These are phyloP conservation scores for Hanseniaspora uvarum DNA, from an alignment of 1,139 yeast genomes.

Conservation along the genomic window DNA sequence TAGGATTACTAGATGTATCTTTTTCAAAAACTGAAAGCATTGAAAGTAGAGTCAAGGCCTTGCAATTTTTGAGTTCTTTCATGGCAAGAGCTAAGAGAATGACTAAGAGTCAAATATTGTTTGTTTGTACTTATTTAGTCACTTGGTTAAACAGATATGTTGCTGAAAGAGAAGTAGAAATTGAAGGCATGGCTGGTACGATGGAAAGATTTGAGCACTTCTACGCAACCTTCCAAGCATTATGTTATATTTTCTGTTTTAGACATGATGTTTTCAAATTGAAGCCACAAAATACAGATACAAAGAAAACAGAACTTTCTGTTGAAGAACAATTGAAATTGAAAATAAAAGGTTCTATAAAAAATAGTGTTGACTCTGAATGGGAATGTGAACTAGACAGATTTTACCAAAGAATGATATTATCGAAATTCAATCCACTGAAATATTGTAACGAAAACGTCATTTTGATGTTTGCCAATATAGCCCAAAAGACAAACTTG, in stretches of 20 bases:
- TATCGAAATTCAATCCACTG: constrained; percentile 85
- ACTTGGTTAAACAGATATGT: constrained; percentile 79
- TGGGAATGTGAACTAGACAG: constrained; percentile 84
- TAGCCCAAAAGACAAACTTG: constrained; percentile 79
- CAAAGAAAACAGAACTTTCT: constrained; percentile 14
- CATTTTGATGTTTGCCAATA: constrained; percentile 83
- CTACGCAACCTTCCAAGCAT: constrained; percentile 87
- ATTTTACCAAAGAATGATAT: constrained; percentile 74
- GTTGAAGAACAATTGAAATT: constrained; percentile 5
- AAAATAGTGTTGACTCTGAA: constrained; percentile 28
- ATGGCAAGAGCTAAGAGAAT: constrained; percentile 77
- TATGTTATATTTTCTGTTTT: constrained; percentile 84
- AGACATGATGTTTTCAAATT: constrained; percentile 52
- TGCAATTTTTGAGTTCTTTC: constrained; percentile 86
- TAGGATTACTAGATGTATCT: constrained; percentile 71
- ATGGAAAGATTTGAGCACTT: constrained; percentile 77
- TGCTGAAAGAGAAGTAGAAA: constrained; percentile 72
- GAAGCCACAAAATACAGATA: constrained; percentile 24
- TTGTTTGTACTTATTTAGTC: constrained; percentile 66
- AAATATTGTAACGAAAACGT: constrained; percentile 91
- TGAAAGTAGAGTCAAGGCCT: constrained; percentile 72
- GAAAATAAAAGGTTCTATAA: constrained; percentile 1
- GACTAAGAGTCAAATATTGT: constrained; percentile 60
- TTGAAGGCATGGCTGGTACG: constrained; percentile 49
- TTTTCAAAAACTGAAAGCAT: constrained; percentile 56